These are phyloP conservation scores for Globisporangium barbulae DNA, from an alignment of 352 stramenopile species.

Conservation along the genomic window DNA sequence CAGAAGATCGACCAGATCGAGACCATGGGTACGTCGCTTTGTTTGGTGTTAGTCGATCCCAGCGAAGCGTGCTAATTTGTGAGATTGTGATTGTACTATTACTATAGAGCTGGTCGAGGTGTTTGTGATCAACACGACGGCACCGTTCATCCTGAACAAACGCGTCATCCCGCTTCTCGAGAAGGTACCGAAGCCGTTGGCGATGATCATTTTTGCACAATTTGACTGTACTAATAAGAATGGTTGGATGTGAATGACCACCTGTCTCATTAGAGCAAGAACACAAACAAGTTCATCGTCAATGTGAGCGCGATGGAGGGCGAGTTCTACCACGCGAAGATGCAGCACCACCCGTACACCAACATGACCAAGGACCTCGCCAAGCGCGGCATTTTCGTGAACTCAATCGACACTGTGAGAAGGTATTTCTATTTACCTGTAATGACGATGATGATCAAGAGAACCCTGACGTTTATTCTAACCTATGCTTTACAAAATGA, in stretches of 20 bases:
- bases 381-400: slow-evolving; percentile 92
- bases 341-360: slow-evolving; percentile 92
- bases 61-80: neutral
- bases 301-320: slow-evolving; percentile 96
- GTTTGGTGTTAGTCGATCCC: no score
- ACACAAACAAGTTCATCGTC: slow-evolving; percentile 78
- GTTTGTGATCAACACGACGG: slow-evolving; percentile 92
- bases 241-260: neutral
- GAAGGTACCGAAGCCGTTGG: slow-evolving; percentile 37
- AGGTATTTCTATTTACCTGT: no score
- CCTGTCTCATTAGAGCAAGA: slow-evolving; percentile 49
- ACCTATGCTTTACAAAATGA: no score
- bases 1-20: slow-evolving; percentile 76
- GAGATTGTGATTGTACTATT: slow-evolving; percentile 2
- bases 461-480: neutral
- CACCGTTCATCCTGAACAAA: slow-evolving; percentile 94
- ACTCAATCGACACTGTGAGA: slow-evolving; percentile 90
- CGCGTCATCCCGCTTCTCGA: slow-evolving; percentile 58
- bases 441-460: no score
- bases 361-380: slow-evolving; percentile 96
- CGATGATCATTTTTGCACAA: no score
- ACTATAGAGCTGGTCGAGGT: slow-evolving; percentile 71
- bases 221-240: neutral
- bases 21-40: slow-evolving; percentile 47
- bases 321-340: slow-evolving; percentile 95